These are phyloP conservation scores for Phaeotremella skinneri DNA, from an alignment of 768 basidiomycete genomes.

Conservation along the genomic window DNA sequence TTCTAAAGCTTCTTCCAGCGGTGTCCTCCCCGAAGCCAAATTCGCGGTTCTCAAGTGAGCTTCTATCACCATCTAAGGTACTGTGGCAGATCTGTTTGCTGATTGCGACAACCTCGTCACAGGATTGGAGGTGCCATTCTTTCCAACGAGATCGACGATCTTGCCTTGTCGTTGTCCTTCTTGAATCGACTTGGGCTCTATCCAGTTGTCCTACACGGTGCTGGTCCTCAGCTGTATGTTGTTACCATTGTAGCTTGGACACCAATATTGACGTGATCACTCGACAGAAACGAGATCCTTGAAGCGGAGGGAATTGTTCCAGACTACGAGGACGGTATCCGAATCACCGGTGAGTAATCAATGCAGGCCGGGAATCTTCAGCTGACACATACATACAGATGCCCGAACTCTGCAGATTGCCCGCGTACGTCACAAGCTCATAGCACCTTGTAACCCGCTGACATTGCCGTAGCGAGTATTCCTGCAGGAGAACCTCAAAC, in stretches of 20 bases:
- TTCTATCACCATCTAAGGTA: too few species aligned
- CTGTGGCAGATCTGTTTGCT: conserved; percentile 3
- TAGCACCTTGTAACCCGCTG: not conserved
- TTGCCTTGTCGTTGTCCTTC: conserved; percentile 93
- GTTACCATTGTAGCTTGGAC: not conserved
- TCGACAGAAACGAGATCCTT: conserved; percentile 73
- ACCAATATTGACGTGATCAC: conserved; percentile 6
- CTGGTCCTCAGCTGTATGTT: conserved; percentile 70
- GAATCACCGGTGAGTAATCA: conserved; percentile 74
- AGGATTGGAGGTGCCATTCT: conserved; percentile 90
- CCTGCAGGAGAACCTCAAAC: conserved; percentile 93
- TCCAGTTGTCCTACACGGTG: conserved; percentile 94
- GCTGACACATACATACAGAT: conserved; percentile 57
- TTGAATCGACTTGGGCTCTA: conserved; percentile 96
- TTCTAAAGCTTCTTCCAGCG: conserved; percentile 65
- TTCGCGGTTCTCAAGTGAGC: conserved; percentile 87
- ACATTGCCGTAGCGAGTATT: conserved; percentile 65
- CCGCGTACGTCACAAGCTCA: conserved; percentile 54
- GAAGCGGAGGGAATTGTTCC: conserved; percentile 89
- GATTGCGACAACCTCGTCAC: not conserved
- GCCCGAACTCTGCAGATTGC: conserved; percentile 92
- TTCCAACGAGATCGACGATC: conserved; percentile 78
- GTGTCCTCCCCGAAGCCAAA: conserved; percentile 62
- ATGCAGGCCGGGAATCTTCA: not conserved
- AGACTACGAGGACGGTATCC: conserved; percentile 95